Conservation (phyloP, 2,329 filamentous ascomycete genomes). For the Pyrenochaeta sp. region DNA sequence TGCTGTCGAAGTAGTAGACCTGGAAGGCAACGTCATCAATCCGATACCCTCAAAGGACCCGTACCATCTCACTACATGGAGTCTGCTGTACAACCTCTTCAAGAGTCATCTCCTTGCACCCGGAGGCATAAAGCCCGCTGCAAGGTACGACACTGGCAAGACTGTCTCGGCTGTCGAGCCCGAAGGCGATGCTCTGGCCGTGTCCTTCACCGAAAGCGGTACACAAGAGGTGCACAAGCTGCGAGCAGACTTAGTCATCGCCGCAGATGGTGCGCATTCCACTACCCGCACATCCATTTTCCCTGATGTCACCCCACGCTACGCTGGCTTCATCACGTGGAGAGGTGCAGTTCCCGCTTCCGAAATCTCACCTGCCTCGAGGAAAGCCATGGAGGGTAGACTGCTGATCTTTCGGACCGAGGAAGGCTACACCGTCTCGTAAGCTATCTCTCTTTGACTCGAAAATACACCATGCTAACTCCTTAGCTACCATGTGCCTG, state of each 20-base stretch:
- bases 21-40: constrained; percentile 22
- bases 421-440: constrained; percentile 40
- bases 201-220: too few species aligned
- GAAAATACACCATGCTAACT: constrained; percentile 15
- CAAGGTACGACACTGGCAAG: too few species aligned
- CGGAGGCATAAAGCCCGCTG: too few species aligned
- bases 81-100: too few species aligned
- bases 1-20: constrained; percentile 30
- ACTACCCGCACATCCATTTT: constrained; percentile 23
- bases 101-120: too few species aligned
- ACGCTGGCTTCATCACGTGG: constrained; percentile 38
- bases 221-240: constrained; percentile 8
- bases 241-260: constrained; percentile 29
- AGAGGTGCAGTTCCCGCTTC: constrained; percentile 34
- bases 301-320: constrained; percentile 25
- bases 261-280: constrained; percentile 35
- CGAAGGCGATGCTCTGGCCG: constrained; percentile 11
- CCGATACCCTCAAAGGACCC: too few species aligned
- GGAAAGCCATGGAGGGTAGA: constrained; percentile 6
- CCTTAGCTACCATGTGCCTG: constrained; percentile 52
- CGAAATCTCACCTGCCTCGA: constrained; percentile 16
- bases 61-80: too few species aligned
- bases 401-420: constrained; percentile 5
- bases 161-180: constrained; percentile 2
- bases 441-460: constrained; percentile 23